These are phyloP conservation scores for Toxoplasma gondii DNA, from an alignment of 169 alveolate genomes.

Conservation along the genomic window DNA sequence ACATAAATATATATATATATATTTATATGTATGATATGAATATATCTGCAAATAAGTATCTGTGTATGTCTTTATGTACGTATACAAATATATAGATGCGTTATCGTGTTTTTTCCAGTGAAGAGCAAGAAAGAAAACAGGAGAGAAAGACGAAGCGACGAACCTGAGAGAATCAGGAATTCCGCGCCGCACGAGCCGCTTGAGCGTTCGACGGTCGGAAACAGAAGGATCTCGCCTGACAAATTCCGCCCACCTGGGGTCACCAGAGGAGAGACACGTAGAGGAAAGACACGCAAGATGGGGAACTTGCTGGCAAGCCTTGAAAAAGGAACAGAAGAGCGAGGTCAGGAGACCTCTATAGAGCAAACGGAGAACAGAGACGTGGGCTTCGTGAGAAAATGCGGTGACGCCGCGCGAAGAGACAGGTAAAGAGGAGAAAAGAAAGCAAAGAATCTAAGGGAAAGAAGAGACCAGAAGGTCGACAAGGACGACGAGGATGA, in stretches of 20 bases:
- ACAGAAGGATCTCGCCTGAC: slow-evolving; percentile 35
- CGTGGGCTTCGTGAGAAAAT: too few species aligned
- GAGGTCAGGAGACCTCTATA: background rate
- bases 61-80: too few species aligned
- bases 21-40: too few species aligned
- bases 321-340: background rate
- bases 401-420: too few species aligned
- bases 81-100: too few species aligned
- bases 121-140: background rate
- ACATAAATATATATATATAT: too few species aligned
- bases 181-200: slow-evolving; percentile 54
- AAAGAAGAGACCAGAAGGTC: background rate
- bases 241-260: slow-evolving; percentile 57
- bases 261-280: background rate
- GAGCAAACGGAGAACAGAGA: background rate
- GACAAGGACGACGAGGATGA: background rate
- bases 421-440: background rate
- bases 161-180: slow-evolving; percentile 64
- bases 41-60: too few species aligned
- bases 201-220: slow-evolving; percentile 21
- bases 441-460: background rate
- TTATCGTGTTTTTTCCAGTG: background rate
- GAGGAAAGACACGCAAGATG: background rate
- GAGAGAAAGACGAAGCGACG: background rate
- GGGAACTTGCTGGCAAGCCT: background rate